These are phyloP conservation scores for Penicillium robsamsonii DNA, from an alignment of 495 filamentous ascomycete genomes.

Conservation along the genomic window DNA sequence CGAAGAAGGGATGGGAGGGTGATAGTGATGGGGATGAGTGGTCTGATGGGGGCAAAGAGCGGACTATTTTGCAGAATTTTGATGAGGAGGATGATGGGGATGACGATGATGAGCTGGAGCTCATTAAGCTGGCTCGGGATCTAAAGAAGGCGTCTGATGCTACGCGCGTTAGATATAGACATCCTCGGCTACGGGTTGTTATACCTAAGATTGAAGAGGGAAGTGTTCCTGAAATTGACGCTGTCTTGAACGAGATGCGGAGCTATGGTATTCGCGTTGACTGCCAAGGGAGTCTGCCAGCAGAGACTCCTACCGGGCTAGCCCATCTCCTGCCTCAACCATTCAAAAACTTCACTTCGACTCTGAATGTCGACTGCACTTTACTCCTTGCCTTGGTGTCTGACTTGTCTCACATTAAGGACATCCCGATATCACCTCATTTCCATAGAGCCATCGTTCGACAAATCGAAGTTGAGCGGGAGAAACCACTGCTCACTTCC, in stretches of 20 bases:
- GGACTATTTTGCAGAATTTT: constrained; percentile 36
- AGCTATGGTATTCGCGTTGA: constrained; percentile 55
- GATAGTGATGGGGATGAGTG: constrained; percentile 36
- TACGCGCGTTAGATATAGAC: constrained; percentile 54
- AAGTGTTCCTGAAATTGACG: constrained; percentile 52
- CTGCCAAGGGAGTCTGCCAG: constrained; percentile 33
- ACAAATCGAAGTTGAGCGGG: constrained; percentile 64
- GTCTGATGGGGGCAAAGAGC: constrained; percentile 33
- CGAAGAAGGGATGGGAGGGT: constrained; percentile 61
- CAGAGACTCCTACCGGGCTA: constrained; percentile 33
- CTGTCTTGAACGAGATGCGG: constrained; percentile 55
- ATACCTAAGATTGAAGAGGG: constrained; percentile 56
- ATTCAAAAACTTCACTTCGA: constrained; percentile 53
- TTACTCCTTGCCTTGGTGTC: constrained; percentile 68
- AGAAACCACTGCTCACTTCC: constrained; percentile 56
- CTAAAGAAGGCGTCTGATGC: constrained; percentile 52
- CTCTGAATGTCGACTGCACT: constrained; percentile 72
- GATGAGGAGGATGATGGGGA: constrained; percentile 26
- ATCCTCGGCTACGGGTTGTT: constrained; percentile 59
- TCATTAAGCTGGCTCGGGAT: constrained; percentile 57
- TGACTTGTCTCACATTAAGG: constrained; percentile 62
- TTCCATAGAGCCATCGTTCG: constrained; percentile 56
- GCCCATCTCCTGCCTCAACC: constrained; percentile 51
- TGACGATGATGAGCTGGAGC: constrained; percentile 48
- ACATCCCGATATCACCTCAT: constrained; percentile 34